A percentile compares a stretch with the other conserved stretches of the same genome.
Conservation (phyloP, 2,329 filamentous ascomycete genomes). For the Mycosphaerella sp. region DNA sequence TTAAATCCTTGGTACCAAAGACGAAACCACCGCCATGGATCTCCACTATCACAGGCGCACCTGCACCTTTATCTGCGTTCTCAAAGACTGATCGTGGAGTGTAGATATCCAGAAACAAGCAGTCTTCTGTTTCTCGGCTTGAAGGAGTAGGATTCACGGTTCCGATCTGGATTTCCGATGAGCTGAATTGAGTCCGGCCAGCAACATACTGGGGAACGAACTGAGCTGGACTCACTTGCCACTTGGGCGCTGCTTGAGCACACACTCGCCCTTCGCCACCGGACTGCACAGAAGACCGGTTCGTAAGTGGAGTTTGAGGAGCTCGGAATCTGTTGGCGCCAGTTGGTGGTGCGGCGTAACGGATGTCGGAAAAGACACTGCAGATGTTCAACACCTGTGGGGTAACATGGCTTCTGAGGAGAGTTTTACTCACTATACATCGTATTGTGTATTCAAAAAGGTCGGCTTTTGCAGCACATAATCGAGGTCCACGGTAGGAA, state of each 20-base stretch:
- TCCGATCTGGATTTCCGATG: constrained; percentile 13
- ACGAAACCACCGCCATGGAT: constrained; percentile 47
- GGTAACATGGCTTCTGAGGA: background rate
- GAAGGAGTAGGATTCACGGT: constrained; percentile 22
- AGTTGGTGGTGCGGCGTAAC: constrained; percentile 50
- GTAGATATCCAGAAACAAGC: constrained; percentile 38
- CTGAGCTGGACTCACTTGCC: constrained; percentile 35
- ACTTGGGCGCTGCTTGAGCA: constrained; percentile 43
- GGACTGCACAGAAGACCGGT: constrained; percentile 43
- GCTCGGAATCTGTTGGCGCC: constrained; percentile 48
- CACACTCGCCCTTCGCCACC: constrained; percentile 42
- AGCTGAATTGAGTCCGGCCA: constrained; percentile 14
- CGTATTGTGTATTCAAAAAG: constrained; percentile 36
- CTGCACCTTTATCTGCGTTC: constrained; percentile 30
- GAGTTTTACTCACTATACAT: constrained; percentile 15
- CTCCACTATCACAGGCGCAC: constrained; percentile 38
- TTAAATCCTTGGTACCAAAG: constrained; percentile 36
- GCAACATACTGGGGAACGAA: constrained; percentile 32
- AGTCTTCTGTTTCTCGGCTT: constrained; percentile 35
- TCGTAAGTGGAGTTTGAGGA: constrained; percentile 37
- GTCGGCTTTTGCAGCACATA: constrained; percentile 49
- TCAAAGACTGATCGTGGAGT: constrained; percentile 35
- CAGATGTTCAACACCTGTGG: constrained; percentile 3
- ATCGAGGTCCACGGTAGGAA: constrained; percentile 49
- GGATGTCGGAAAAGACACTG: constrained; percentile 54